These are phyloP conservation scores for Fragilariopsis cylindrus DNA, from an alignment of 108 stramenopile species.

Conservation along the genomic window DNA sequence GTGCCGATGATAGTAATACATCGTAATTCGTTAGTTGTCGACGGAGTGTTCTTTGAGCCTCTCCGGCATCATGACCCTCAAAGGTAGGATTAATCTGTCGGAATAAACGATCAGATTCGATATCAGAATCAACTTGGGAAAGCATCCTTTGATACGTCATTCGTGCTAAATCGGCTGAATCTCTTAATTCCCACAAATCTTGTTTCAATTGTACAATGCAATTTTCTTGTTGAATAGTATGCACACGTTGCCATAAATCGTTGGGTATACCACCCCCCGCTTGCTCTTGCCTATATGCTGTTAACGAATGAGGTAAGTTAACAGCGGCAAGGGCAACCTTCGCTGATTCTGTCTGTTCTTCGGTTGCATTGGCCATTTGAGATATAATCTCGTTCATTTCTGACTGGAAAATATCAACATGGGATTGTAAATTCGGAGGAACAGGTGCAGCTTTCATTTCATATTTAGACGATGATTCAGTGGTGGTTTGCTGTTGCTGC, in stretches of 20 bases:
- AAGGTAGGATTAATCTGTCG: slow-evolving; percentile 36
- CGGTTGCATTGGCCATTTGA: slow-evolving; percentile 25
- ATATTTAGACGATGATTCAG: background rate
- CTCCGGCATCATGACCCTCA: slow-evolving; percentile 31
- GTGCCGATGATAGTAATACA: slow-evolving; percentile 33
- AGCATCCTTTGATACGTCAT: slow-evolving; percentile 24
- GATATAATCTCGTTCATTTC: slow-evolving; percentile 38
- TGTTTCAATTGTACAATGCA: slow-evolving; percentile 35
- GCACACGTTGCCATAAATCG: slow-evolving; percentile 49
- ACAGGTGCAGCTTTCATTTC: background rate
- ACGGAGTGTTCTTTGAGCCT: slow-evolving; percentile 43
- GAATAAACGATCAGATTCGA: slow-evolving; percentile 45
- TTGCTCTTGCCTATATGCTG: slow-evolving; percentile 47
- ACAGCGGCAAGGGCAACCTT: slow-evolving; percentile 37
- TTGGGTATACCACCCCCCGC: slow-evolving; percentile 46
- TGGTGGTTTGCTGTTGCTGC: background rate
- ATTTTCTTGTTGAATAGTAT: slow-evolving; percentile 37
- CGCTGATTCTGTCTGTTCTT: slow-evolving; percentile 39
- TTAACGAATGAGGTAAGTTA: slow-evolving; percentile 55
- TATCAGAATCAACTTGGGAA: slow-evolving; percentile 44
- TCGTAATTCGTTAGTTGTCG: slow-evolving; percentile 35
- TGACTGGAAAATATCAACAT: slow-evolving; percentile 30
- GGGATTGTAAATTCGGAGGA: slow-evolving; percentile 9
- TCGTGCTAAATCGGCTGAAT: slow-evolving; percentile 46
- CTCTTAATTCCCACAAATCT: slow-evolving; percentile 56